A percentile compares a stretch with the other conserved stretches of the same genome.
Conservation (phyloP, 352 stramenopile genomes). For the Phytopythium delawarense region DNA sequence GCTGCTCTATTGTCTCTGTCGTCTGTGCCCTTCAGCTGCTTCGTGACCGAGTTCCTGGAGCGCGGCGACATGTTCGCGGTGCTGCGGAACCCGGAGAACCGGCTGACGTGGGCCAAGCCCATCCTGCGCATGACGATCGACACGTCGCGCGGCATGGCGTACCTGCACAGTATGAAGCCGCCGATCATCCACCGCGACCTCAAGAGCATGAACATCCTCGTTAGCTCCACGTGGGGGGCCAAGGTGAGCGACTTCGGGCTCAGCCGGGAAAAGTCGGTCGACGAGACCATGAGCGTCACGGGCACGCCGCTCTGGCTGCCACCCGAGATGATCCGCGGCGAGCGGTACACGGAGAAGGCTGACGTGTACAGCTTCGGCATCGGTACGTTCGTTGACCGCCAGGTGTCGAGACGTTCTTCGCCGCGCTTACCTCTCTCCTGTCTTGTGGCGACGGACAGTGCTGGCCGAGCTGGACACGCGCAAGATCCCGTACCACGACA, state of each 20-base stretch:
- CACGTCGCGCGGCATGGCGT: conserved; percentile 94
- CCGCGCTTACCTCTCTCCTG: no score
- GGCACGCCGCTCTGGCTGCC: conserved; percentile 81
- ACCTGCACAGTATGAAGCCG: conserved; percentile 97
- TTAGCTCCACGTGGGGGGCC: conserved; percentile 80
- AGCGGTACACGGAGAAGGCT: conserved; percentile 86
- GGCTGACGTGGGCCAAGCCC: conserved; percentile 79
- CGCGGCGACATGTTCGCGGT: conserved; percentile 79
- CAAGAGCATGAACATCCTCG: conserved; percentile 93
- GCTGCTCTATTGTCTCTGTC: background rate
- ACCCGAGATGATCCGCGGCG: conserved; percentile 86
- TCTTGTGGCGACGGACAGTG: conserved; percentile 28
- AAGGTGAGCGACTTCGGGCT: conserved; percentile 98
- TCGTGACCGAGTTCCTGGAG: conserved; percentile 86
- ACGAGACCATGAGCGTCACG: conserved; percentile 93
- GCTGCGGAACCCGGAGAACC: conserved; percentile 75
- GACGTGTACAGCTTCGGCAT: conserved; percentile 89
- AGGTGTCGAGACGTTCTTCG: no score
- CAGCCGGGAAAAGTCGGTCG: conserved; percentile 94
- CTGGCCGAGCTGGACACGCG: conserved; percentile 80
- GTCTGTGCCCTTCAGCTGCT: conserved; percentile 44
- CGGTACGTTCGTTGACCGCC: conserved; percentile 27
- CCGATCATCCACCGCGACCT: conserved; percentile 99
- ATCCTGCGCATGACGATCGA: conserved; percentile 89
- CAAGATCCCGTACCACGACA: conserved; percentile 87